Evolutionary conservation across 331 rosid genomes (phyloP).

Genomic region (Stylosanthes scabra): DNA sequence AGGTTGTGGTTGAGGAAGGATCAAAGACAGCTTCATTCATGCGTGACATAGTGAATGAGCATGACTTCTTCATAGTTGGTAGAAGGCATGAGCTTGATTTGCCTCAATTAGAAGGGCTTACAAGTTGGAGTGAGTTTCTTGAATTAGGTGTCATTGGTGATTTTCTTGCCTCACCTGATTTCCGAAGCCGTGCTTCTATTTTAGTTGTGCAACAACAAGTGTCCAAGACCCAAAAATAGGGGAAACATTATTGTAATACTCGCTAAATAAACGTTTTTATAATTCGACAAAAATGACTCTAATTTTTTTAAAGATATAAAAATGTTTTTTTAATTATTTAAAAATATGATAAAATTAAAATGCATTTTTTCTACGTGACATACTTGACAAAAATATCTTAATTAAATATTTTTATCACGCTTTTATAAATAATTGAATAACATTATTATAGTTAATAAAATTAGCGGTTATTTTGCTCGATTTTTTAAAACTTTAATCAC

Average conservation of each 20-base stretch:
- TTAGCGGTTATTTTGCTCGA: too few relatives aligned
- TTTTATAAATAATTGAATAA: too few relatives aligned
- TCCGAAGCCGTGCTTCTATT: constrained; percentile 41
- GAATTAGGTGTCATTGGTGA: constrained; percentile 58
- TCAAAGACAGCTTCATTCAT: constrained; percentile 27
- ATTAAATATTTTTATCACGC: too few relatives aligned
- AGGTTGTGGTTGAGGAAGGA: constrained; percentile 26
- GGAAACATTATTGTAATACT: not conserved
- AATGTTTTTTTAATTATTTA: too few relatives aligned
- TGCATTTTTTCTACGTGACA: too few relatives aligned
- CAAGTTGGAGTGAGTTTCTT: constrained; percentile 58
- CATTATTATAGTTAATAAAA: too few relatives aligned
- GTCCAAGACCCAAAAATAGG: not conserved
- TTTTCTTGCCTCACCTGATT: constrained; percentile 50
- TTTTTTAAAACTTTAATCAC: too few relatives aligned
- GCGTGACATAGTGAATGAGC: constrained; percentile 30
- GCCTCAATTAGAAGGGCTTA: constrained; percentile 49
- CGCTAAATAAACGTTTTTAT: too few relatives aligned
- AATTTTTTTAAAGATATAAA: too few relatives aligned
- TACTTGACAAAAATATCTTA: too few relatives aligned
- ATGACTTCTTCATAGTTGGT: constrained; percentile 57
- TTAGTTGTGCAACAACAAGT: constrained; percentile 60
- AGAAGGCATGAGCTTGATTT: constrained; percentile 35
- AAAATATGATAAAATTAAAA: too few relatives aligned
- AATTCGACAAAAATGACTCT: too few relatives aligned